These are phyloP conservation scores for Furcasterigmium furcatum DNA, from an alignment of 2,329 filamentous ascomycete species.

Conservation along the genomic window DNA sequence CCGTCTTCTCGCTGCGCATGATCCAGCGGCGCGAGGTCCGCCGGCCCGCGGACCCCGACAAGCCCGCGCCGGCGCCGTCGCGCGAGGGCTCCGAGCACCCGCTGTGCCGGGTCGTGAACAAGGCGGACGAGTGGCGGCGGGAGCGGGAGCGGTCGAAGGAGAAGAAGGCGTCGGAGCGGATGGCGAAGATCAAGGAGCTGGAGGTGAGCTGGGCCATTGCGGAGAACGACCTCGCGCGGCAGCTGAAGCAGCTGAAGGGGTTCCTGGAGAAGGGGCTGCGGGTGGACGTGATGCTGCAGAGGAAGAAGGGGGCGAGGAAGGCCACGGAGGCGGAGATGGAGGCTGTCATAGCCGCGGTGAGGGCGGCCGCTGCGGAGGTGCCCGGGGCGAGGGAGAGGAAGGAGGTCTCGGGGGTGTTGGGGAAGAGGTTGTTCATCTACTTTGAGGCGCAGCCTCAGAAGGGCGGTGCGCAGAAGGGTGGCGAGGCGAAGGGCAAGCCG, in stretches of 20 bases:
- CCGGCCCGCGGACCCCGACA: conserved; percentile 28
- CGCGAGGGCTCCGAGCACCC: conserved; percentile 34
- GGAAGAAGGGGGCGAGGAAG: conserved; percentile 58
- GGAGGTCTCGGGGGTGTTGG: conserved; percentile 39
- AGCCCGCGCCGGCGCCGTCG: not conserved
- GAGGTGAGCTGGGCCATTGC: conserved; percentile 90
- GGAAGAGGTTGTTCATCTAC: conserved; percentile 37
- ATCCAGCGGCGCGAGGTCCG: too few relatives aligned
- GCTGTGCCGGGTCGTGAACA: conserved; percentile 69
- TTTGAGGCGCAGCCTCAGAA: conserved; percentile 28
- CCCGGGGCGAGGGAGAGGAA: conserved; percentile 40
- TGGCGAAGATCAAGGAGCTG: conserved; percentile 63
- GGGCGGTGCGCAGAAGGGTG: not conserved
- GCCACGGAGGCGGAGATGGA: conserved; percentile 60
- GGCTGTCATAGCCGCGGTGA: conserved; percentile 45
- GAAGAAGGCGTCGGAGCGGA: conserved; percentile 34
- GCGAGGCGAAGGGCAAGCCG: not conserved
- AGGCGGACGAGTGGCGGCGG: conserved; percentile 40
- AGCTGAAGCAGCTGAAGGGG: conserved; percentile 60
- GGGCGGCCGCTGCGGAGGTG: conserved; percentile 25
- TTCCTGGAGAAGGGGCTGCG: conserved; percentile 73
- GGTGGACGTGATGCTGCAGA: conserved; percentile 71
- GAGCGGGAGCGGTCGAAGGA: conserved; percentile 39
- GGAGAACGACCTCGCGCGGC: conserved; percentile 68
- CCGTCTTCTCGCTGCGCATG: conserved; percentile 36